These are phyloP conservation scores for Debaryomyces fabryi DNA, from an alignment of 1,139 yeast species.

Conservation along the genomic window DNA sequence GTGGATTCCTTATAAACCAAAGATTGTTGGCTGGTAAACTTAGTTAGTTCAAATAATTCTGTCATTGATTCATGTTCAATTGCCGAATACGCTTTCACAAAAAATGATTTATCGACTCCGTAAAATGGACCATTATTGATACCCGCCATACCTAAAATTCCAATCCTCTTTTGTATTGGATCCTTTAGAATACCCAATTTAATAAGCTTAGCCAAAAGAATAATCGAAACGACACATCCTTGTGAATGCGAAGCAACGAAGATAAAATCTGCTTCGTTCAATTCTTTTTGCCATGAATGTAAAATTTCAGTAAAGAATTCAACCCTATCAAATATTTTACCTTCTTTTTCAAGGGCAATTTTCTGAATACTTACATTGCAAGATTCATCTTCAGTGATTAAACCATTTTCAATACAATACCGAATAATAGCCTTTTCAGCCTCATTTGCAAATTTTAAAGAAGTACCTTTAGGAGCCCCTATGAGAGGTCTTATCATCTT, in stretches of 20 bases:
- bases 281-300: slow-evolving; percentile 68
- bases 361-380: slow-evolving; percentile 70
- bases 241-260: slow-evolving; percentile 94
- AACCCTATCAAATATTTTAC: slow-evolving; percentile 83
- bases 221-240: slow-evolving; percentile 90
- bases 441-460: slow-evolving; percentile 81
- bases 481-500: slow-evolving; percentile 79
- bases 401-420: slow-evolving; percentile 66
- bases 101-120: slow-evolving; percentile 81
- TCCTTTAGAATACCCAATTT: slow-evolving; percentile 65
- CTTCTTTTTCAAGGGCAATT: slow-evolving; percentile 92
- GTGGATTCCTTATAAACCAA: slow-evolving; percentile 69
- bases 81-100: slow-evolving; percentile 86
- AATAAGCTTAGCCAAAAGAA: slow-evolving; percentile 70
- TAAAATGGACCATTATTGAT: slow-evolving; percentile 91
- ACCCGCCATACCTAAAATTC: slow-evolving; percentile 93
- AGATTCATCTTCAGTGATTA: slow-evolving; percentile 40
- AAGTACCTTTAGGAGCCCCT: slow-evolving; percentile 94
- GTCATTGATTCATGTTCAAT: slow-evolving; percentile 84
- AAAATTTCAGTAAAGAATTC: slow-evolving; percentile 75
- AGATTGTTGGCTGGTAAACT: slow-evolving; percentile 71
- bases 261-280: slow-evolving; percentile 78
- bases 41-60: slow-evolving; percentile 87
- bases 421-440: slow-evolving; percentile 76
- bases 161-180: slow-evolving; percentile 55